Percentiles rank a stretch among this genome's conserved stretches.
Conservation (phyloP, 495 filamentous ascomycete genomes). For the Hypoxylon trugodes region DNA sequence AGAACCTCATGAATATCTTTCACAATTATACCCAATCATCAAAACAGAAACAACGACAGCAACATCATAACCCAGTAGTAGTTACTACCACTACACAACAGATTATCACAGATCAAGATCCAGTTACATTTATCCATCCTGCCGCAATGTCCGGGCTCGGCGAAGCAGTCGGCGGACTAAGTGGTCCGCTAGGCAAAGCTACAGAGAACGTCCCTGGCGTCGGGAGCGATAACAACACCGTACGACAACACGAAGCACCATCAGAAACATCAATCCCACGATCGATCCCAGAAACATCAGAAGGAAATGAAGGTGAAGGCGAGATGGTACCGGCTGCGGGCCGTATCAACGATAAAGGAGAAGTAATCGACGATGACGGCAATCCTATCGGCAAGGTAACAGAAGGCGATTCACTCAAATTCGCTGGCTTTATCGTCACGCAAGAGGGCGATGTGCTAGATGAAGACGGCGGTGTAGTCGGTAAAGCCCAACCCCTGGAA, state of each 20-base stretch:
- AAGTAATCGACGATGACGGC: slow-evolving; percentile 60
- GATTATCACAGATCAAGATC: slow-evolving; percentile 33
- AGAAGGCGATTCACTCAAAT: slow-evolving; percentile 66
- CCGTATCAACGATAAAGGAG: slow-evolving; percentile 43
- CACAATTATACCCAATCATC: slow-evolving; percentile 14
- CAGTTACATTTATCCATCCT: slow-evolving; percentile 35
- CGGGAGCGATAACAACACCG: background rate
- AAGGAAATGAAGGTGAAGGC: slow-evolving; percentile 34
- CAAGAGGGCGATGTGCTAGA: slow-evolving; percentile 71
- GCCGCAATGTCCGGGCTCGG: slow-evolving; percentile 43
- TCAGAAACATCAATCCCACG: slow-evolving; percentile 37
- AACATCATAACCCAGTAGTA: slow-evolving; percentile 14
- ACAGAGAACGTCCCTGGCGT: slow-evolving; percentile 8
- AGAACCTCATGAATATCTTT: slow-evolving; percentile 18
- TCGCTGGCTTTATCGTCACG: slow-evolving; percentile 64
- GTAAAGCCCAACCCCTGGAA: slow-evolving; percentile 62
- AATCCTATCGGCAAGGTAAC: slow-evolving; percentile 66
- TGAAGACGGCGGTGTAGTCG: slow-evolving; percentile 66
- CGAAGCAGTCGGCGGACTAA: slow-evolving; percentile 27
- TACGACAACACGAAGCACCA: background rate
- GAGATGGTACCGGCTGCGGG: slow-evolving; percentile 45
- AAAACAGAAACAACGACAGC: slow-evolving; percentile 1
- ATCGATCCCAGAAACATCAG: slow-evolving; percentile 37
- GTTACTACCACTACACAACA: slow-evolving; percentile 27
- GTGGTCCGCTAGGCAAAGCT: slow-evolving; percentile 22